phyloP scores from a whole-genome alignment of 1,284 basidiomycete genomes.

The Fomes fomentarius region DNA sequence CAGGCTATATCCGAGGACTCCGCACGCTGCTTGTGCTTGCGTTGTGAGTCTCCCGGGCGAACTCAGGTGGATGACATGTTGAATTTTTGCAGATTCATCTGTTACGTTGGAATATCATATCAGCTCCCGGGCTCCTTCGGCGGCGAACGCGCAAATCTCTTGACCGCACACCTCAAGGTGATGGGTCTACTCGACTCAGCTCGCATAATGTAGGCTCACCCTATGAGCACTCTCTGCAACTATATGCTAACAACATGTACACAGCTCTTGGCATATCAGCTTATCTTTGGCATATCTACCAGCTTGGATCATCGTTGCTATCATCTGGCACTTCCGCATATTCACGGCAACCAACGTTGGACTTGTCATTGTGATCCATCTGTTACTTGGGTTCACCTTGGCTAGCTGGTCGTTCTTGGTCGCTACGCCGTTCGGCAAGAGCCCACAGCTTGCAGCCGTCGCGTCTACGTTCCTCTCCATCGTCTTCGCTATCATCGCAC shows the following conservation, averaged over 20 bases:
- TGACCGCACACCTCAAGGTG: slow-evolving; percentile 71
- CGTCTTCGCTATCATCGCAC: slow-evolving; percentile 69
- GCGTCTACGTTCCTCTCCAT: slow-evolving; percentile 67
- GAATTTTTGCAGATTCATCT: slow-evolving; percentile 53
- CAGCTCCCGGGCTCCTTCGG: slow-evolving; percentile 72
- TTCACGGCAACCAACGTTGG: slow-evolving; percentile 65
- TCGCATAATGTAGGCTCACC: slow-evolving; percentile 54
- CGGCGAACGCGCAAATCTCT: slow-evolving; percentile 58
- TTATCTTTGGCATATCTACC: slow-evolving; percentile 60
- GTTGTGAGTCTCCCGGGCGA: slow-evolving; percentile 41
- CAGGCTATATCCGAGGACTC: slow-evolving; percentile 66
- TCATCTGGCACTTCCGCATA: slow-evolving; percentile 66
- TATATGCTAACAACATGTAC: neutral
- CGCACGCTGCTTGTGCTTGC: slow-evolving; percentile 66
- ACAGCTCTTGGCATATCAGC: slow-evolving; percentile 70
- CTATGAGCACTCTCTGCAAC: neutral
- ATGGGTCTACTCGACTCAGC: slow-evolving; percentile 76
- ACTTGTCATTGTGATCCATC: slow-evolving; percentile 64
- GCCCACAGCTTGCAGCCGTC: slow-evolving; percentile 75
- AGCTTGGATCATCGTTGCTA: slow-evolving; percentile 66
- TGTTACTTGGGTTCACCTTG: slow-evolving; percentile 69
- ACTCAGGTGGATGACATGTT: neutral
- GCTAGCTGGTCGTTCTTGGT: slow-evolving; percentile 75
- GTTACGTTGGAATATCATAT: slow-evolving; percentile 70
- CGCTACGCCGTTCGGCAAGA: slow-evolving; percentile 69